Conservation (phyloP, 805 yeast genomes). For the Tetrapisispora namnaoensis region DNA sequence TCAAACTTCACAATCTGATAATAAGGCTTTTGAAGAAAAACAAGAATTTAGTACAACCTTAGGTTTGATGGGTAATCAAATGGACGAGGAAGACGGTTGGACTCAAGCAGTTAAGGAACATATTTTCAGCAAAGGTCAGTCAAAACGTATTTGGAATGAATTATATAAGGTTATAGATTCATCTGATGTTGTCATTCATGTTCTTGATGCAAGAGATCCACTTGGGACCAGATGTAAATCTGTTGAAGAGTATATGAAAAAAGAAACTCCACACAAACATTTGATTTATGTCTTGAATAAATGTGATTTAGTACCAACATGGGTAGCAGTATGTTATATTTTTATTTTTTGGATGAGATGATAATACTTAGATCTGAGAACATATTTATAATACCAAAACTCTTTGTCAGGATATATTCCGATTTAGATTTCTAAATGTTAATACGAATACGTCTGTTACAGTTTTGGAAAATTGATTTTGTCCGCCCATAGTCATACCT, state of each 20-base stretch:
- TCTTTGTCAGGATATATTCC: conserved; percentile 67
- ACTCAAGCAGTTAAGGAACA: conserved; percentile 90
- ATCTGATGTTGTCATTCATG: conserved; percentile 94
- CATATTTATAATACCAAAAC: conserved; percentile 49
- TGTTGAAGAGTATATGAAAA: conserved; percentile 84
- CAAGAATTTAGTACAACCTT: conserved; percentile 63
- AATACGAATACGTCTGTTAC: conserved; percentile 81
- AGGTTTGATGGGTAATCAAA: conserved; percentile 66
- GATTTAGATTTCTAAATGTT: conserved; percentile 13
- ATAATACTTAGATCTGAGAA: not conserved
- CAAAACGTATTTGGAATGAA: conserved; percentile 98
- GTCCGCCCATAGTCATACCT: conserved; percentile 38
- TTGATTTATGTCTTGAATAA: conserved; percentile 88
- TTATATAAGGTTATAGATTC: conserved; percentile 94
- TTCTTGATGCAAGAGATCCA: conserved; percentile 95
- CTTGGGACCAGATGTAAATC: conserved; percentile 89
- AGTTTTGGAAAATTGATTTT: conserved; percentile 83
- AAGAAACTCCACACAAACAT: conserved; percentile 95
- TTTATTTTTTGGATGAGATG: conserved; percentile 3
- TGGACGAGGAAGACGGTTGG: conserved; percentile 56
- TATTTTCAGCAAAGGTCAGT: conserved; percentile 93
- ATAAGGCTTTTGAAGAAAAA: conserved; percentile 58
- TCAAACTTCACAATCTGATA: conserved; percentile 43
- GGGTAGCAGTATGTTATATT: conserved; percentile 90
- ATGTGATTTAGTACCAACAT: conserved; percentile 96